Conservation (phyloP, 1,139 yeast species). For the Suhomyces atakaporum region DNA sequence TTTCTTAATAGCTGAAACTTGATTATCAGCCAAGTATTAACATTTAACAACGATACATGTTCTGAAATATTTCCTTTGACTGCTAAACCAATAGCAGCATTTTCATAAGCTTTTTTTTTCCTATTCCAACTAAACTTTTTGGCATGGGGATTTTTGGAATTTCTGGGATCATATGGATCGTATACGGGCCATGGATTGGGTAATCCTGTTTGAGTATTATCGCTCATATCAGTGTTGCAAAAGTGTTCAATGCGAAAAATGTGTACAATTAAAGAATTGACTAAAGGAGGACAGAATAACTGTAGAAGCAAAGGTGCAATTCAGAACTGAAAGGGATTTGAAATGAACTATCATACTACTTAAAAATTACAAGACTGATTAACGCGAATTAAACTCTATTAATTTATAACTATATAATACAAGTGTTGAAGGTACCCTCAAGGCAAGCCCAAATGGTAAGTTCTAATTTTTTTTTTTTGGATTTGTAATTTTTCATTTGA, state of each 20-base stretch:
- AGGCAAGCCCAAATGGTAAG: constrained; percentile 8
- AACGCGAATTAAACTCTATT: constrained; percentile 8
- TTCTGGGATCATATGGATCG: background rate
- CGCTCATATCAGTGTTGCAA: background rate
- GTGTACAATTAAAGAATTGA: too few relatives aligned
- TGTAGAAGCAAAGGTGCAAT: too few relatives aligned
- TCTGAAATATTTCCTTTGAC: background rate
- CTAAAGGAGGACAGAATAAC: too few relatives aligned
- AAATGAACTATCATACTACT: too few relatives aligned
- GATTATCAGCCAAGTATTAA: constrained; percentile 1
- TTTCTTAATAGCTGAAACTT: background rate
- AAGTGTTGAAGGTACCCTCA: constrained; percentile 9
- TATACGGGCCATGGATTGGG: background rate
- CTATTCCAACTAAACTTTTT: background rate
- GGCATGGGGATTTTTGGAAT: background rate
- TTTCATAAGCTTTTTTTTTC: background rate
- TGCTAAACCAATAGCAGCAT: constrained; percentile 1
- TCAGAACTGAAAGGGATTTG: too few relatives aligned
- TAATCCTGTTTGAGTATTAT: too few relatives aligned
- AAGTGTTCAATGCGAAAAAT: background rate
- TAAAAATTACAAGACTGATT: background rate
- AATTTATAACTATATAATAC: constrained; percentile 9
- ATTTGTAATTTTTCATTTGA: constrained; percentile 2
- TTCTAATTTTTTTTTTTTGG: constrained; percentile 1
- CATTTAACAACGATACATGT: background rate